These are phyloP conservation scores for Metarhizium sp. DNA, from an alignment of 2,329 filamentous ascomycete species.

Conservation along the genomic window DNA sequence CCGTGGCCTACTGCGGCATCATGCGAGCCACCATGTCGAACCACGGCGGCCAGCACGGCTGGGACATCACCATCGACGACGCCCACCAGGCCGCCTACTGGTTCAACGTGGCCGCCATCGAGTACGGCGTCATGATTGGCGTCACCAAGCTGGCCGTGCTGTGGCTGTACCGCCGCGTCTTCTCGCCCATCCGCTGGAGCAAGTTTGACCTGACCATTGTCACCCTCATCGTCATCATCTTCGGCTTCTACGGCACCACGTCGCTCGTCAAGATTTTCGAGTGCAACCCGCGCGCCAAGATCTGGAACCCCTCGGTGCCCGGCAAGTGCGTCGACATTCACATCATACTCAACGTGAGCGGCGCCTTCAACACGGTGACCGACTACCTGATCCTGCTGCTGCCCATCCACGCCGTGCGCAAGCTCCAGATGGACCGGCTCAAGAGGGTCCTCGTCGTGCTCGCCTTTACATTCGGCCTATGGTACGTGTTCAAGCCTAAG, in stretches of 20 bases:
- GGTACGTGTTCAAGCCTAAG: background rate
- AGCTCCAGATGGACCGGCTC: constrained; percentile 2
- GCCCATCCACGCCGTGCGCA: constrained; percentile 4
- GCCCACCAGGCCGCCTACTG: constrained; percentile 4
- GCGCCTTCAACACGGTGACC: constrained; percentile 5
- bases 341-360: constrained; percentile 5
- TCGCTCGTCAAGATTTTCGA: constrained; percentile 6
- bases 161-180: constrained; percentile 6
- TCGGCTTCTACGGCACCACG: constrained; percentile 4
- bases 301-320: constrained; percentile 4
- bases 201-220: constrained; percentile 2
- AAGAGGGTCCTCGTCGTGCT: constrained; percentile 2
- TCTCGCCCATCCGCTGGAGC: constrained; percentile 3
- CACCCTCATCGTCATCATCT: background rate
- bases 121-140: constrained; percentile 7
- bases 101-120: constrained; percentile 6
- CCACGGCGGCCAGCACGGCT: constrained; percentile 4
- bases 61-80: constrained; percentile 4
- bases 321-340: constrained; percentile 4
- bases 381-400: constrained; percentile 6
- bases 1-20: constrained; percentile 7
- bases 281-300: constrained; percentile 5
- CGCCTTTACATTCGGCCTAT: constrained; percentile 4
- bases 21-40: constrained; percentile 6
- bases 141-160: constrained; percentile 6